Base-by-base conservation (phyloP, 2,329 filamentous ascomycete genomes). In the Fusarium oxysporum region DNA sequence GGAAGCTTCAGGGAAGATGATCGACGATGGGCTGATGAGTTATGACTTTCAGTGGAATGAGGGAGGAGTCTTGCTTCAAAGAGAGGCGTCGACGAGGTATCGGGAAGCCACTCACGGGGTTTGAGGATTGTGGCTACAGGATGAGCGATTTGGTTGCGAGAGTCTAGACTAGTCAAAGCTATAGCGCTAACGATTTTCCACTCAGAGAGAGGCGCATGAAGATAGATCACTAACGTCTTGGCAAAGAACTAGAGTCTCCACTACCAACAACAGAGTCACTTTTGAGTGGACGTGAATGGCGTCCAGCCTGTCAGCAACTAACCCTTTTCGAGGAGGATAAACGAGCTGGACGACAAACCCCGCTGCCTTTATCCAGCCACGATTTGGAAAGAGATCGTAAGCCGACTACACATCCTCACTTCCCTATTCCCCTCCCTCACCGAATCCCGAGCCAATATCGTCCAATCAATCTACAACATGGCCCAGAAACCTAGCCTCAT, bases 401-500 rank as follows among this genome's bases (percentile, higher is more conserved):
- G 40, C 25, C 16, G 4, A 30, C 11, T 23, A 13, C 35, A 23
- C 11, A 30, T 32, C 16, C 25, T 55, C 32, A 21, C 11, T 33
- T 17, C 32, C 17, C n/a, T 30, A 54, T 55, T 21, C 14, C 14
- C 51, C 25, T 19, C 21, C 17, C 6, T 28, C 33, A 53, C 13
- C 19, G 3, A 12, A 17, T 23, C 19, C 35, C 3, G 16, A 21
- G 33, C 3, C 6, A 25, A 13, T 19, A 37, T 6, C 7, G 14
- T 12, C 28, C 19, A 37, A 59, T 16, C 19, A 38, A 6, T 12
- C 10, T 25, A 14, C 19, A 19, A 66, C 7, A 79, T 79, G 77
- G 32, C 75, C 5, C 28, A n/a, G 12, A 77, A 75, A n/a, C 77
- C 78, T 10, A 79, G 76, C 2, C 57, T 88, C 1, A 65, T 88